phyloP scores from a whole-genome alignment of 116 monocot genomes.

The Papilionanthe hybrid region DNA sequence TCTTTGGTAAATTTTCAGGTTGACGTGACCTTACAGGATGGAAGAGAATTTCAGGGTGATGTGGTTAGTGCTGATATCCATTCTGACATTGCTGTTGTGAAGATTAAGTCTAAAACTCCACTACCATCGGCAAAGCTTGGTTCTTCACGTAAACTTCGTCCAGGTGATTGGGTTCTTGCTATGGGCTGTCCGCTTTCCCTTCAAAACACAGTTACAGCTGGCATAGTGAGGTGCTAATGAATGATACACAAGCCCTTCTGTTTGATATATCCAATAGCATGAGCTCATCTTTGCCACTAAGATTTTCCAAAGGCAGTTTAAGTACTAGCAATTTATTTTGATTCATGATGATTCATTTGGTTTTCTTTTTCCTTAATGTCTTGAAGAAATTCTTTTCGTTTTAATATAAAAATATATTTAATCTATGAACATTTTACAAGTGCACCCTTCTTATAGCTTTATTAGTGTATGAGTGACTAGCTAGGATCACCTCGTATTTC shows the following conservation, averaged over 20 bases:
- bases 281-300: neutral
- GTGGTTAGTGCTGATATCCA: slow-evolving; percentile 67
- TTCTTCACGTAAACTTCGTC: slow-evolving; percentile 57
- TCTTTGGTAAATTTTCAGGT: slow-evolving; percentile 39
- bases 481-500: neutral
- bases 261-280: neutral
- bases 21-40: slow-evolving; percentile 90
- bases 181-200: slow-evolving; percentile 83
- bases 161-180: slow-evolving; percentile 88
- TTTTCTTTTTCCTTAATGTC: neutral
- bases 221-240: slow-evolving; percentile 71
- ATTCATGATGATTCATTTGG: neutral
- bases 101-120: slow-evolving; percentile 66
- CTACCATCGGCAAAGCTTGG: slow-evolving; percentile 75
- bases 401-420: neutral
- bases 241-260: neutral
- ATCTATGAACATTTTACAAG: neutral
- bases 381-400: neutral
- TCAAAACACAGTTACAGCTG: slow-evolving; percentile 84
- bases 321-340: neutral
- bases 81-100: slow-evolving; percentile 87
- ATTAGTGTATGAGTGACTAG: neutral
- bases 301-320: neutral
- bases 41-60: slow-evolving; percentile 62
- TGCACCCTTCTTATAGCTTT: neutral